Conservation (phyloP, 2,329 filamentous ascomycete species). For the Aspergillus chevalieri region DNA sequence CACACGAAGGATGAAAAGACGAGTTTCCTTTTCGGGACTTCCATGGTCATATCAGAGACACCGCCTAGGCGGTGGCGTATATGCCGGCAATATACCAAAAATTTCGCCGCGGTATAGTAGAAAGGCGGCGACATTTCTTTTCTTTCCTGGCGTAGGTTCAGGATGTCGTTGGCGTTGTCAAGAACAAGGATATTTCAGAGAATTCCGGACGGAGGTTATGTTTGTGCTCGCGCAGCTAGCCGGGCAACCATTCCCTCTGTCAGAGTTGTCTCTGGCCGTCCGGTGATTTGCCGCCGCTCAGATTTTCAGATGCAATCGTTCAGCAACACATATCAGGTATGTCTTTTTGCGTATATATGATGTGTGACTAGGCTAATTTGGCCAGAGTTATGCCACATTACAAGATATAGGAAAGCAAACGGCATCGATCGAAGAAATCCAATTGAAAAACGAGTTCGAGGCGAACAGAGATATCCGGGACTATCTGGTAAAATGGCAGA, state of each 20-base stretch:
- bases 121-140: not conserved
- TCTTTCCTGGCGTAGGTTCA: slow-evolving; percentile 6
- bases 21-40: too few relatives aligned
- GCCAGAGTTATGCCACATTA: not conserved
- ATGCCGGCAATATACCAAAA: slow-evolving; percentile 5
- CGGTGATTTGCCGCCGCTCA: not conserved
- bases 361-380: not conserved
- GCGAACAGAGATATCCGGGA: slow-evolving; percentile 33
- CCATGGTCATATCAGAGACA: not conserved
- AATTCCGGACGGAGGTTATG: slow-evolving; percentile 1
- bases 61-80: slow-evolving; percentile 7
- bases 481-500: slow-evolving; percentile 39
- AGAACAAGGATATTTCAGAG: slow-evolving; percentile 11
- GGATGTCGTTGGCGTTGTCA: slow-evolving; percentile 17
- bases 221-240: too few relatives aligned
- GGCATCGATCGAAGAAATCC: slow-evolving; percentile 21
- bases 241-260: not conserved
- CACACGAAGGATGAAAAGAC: too few relatives aligned
- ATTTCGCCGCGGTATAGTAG: slow-evolving; percentile 2
- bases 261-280: not conserved
- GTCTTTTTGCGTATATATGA: not conserved
- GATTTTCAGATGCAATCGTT: not conserved
- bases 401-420: slow-evolving; percentile 4
- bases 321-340: not conserved
- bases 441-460: slow-evolving; percentile 29